Percentiles rank a stretch among this genome's conserved stretches.
Conservation (phyloP, 2,329 filamentous ascomycete species). For the Colletotrichum echinochloae region DNA sequence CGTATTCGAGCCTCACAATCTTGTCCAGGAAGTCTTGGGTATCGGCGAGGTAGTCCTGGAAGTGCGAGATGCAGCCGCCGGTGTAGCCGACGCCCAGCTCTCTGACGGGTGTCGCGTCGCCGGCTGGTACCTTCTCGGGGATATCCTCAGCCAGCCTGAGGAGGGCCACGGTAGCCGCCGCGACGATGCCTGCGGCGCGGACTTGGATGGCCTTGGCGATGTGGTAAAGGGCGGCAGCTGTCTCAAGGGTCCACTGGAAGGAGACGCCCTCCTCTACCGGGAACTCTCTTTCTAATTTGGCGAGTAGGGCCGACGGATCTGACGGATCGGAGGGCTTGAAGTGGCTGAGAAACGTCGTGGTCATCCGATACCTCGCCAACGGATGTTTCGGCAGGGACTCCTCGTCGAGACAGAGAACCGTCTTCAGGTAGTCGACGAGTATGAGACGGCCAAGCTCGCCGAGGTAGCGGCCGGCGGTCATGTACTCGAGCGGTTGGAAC, state of each 20-base stretch:
- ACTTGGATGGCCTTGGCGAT: slow-evolving; percentile 78
- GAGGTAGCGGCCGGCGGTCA: slow-evolving; percentile 83
- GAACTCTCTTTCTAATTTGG: slow-evolving; percentile 64
- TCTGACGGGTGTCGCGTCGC: slow-evolving; percentile 44
- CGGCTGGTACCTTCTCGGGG: slow-evolving; percentile 45
- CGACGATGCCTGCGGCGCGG: slow-evolving; percentile 79
- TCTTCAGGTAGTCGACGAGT: slow-evolving; percentile 72
- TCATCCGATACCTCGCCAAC: slow-evolving; percentile 70
- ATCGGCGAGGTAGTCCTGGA: slow-evolving; percentile 77
- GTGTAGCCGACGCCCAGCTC: slow-evolving; percentile 84
- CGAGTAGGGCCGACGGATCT: slow-evolving; percentile 52
- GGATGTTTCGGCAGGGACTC: slow-evolving; percentile 67
- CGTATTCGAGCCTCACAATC: slow-evolving; percentile 58
- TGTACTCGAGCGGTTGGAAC: slow-evolving; percentile 87
- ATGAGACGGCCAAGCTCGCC: slow-evolving; percentile 81
- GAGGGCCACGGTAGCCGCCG: slow-evolving; percentile 78
- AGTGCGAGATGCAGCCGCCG: slow-evolving; percentile 83
- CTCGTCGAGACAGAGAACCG: slow-evolving; percentile 52
- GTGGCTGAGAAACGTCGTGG: slow-evolving; percentile 79
- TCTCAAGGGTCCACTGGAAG: slow-evolving; percentile 72
- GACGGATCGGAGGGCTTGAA: slow-evolving; percentile 66
- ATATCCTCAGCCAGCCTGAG: slow-evolving; percentile 78
- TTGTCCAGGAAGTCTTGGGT: slow-evolving; percentile 77
- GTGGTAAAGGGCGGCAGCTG: slow-evolving; percentile 70
- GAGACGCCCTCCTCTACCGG: slow-evolving; percentile 52